A percentile compares a stretch with the other conserved stretches of the same genome.
These are phyloP conservation scores for Chalciporus piperatus DNA, from an alignment of 768 basidiomycete species.

Conservation along the genomic window DNA sequence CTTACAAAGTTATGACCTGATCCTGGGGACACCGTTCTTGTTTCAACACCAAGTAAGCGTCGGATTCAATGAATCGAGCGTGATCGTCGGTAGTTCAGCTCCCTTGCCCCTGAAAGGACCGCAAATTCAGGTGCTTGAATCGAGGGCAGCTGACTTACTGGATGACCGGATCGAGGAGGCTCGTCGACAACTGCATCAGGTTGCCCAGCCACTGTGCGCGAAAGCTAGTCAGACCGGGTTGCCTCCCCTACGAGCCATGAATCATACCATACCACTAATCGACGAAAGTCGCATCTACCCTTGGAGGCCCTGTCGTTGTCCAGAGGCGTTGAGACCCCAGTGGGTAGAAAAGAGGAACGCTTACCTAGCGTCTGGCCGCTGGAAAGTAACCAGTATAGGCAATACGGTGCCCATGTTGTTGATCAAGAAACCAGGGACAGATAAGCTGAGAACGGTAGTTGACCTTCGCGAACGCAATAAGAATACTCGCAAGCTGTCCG, in stretches of 20 bases:
- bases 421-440: not conserved
- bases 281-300: not conserved
- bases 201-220: not conserved
- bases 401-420: slow-evolving; percentile 1
- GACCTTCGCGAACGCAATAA: slow-evolving; percentile 13
- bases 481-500: slow-evolving; percentile 13
- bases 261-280: not conserved
- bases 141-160: too few relatives aligned
- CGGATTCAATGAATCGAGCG: too few relatives aligned
- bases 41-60: too few relatives aligned
- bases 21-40: too few relatives aligned
- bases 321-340: not conserved
- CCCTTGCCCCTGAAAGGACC: too few relatives aligned
- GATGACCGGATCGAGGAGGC: too few relatives aligned
- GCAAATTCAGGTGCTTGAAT: too few relatives aligned
- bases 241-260: slow-evolving; percentile 2
- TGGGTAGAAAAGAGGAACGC: not conserved
- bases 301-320: not conserved
- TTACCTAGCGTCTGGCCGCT: not conserved
- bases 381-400: not conserved
- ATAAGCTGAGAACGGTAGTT: slow-evolving; percentile 1
- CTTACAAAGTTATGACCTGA: too few relatives aligned
- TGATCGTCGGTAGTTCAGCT: too few relatives aligned
- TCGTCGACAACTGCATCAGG: not conserved
- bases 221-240: not conserved